These are phyloP conservation scores for Rhizopogon sp. DNA, from an alignment of 768 basidiomycete genomes.

Conservation along the genomic window DNA sequence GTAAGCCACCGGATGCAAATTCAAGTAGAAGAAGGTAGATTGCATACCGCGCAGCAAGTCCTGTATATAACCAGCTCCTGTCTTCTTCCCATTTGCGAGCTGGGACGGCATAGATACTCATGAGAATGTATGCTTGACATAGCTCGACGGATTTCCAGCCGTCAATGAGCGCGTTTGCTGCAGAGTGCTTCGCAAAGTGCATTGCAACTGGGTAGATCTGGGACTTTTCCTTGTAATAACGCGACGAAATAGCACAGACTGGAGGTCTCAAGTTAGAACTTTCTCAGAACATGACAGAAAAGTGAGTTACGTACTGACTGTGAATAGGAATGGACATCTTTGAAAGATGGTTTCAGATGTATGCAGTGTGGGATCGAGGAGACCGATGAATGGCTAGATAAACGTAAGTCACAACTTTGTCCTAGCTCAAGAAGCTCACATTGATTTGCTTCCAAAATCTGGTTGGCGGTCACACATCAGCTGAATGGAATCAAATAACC, in stretches of 20 bases:
- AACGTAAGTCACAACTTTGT: slow-evolving; percentile 3
- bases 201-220: slow-evolving; percentile 85
- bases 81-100: slow-evolving; percentile 88
- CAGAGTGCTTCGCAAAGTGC: slow-evolving; percentile 83
- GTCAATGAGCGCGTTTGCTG: slow-evolving; percentile 74
- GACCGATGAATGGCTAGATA: slow-evolving; percentile 54
- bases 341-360: slow-evolving; percentile 75
- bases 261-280: background rate
- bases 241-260: slow-evolving; percentile 85
- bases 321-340: slow-evolving; percentile 87
- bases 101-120: slow-evolving; percentile 78
- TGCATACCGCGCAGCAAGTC: slow-evolving; percentile 70
- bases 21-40: background rate
- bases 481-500: background rate
- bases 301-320: slow-evolving; percentile 55
- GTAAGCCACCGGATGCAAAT: background rate
- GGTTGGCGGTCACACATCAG: slow-evolving; percentile 5
- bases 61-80: slow-evolving; percentile 84
- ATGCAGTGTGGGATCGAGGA: slow-evolving; percentile 79
- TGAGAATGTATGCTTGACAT: slow-evolving; percentile 86
- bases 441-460: slow-evolving; percentile 73
- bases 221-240: slow-evolving; percentile 74
- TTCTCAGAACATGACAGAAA: background rate
- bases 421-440: slow-evolving; percentile 32
- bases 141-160: slow-evolving; percentile 86